phyloP scores from a whole-genome alignment of 2,329 filamentous ascomycete genomes.

The Lizonia empirigonia region DNA sequence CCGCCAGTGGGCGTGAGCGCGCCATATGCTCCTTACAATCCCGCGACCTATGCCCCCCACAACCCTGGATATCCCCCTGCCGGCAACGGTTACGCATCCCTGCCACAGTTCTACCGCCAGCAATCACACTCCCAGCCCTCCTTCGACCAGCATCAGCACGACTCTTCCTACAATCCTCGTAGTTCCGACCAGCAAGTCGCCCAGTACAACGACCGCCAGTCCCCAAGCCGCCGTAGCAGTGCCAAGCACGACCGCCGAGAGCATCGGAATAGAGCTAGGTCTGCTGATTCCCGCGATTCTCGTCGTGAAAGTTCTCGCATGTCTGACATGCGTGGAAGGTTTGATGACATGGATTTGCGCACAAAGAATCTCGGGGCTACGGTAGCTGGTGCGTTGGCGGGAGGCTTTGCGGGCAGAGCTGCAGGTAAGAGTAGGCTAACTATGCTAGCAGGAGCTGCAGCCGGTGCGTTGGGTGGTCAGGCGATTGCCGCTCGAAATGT shows the following conservation, averaged over 20 bases:
- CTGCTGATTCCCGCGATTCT: constrained; percentile 44
- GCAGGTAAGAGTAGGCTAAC: constrained; percentile 45
- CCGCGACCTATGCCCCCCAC: constrained; percentile 35
- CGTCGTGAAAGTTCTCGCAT: constrained; percentile 39
- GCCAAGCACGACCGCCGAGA: constrained; percentile 36
- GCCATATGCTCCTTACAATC: constrained; percentile 39
- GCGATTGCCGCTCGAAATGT: constrained; percentile 24
- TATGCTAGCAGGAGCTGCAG: constrained; percentile 46
- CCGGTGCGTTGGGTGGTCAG: constrained; percentile 41
- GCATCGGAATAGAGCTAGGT: constrained; percentile 43
- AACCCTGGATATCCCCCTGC: constrained; percentile 27
- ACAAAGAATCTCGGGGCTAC: constrained; percentile 44
- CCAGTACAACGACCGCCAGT: constrained; percentile 26
- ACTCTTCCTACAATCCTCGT: constrained; percentile 25
- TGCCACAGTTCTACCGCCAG: constrained; percentile 44
- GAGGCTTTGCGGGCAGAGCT: constrained; percentile 42
- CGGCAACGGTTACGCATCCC: constrained; percentile 34
- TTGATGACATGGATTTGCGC: constrained; percentile 42
- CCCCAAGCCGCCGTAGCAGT: constrained; percentile 36
- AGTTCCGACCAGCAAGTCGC: constrained; percentile 26
- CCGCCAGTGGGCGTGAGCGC: constrained; percentile 4
- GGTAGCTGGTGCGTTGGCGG: constrained; percentile 48
- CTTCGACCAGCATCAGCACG: constrained; percentile 23
- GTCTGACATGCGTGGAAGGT: constrained; percentile 44
- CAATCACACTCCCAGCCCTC: constrained; percentile 45